Evolutionary conservation across 2,329 filamentous ascomycete genomes (phyloP).

Genomic region (Hymenoscyphus infarciens): DNA sequence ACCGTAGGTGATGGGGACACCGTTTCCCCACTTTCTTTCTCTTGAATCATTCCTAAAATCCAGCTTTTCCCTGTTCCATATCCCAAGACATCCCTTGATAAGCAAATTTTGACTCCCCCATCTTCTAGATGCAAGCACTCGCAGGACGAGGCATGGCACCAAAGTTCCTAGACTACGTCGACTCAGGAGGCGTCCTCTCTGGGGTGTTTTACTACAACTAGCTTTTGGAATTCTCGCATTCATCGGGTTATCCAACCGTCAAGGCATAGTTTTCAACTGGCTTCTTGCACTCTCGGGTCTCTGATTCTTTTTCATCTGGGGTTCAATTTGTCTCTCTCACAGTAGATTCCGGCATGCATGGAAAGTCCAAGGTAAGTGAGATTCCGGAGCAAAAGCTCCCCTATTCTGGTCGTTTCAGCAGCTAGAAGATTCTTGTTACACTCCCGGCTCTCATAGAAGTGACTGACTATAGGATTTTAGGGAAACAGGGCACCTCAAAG

Average conservation of each 20-base stretch:
- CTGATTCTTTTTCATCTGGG: slow-evolving; percentile 71
- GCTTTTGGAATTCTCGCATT: slow-evolving; percentile 58
- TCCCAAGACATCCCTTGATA: too few species aligned
- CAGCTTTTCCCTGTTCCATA: too few species aligned
- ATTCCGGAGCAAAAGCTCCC: too few species aligned
- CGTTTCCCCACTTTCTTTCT: too few species aligned
- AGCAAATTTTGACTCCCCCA: too few species aligned
- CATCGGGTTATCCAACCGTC: slow-evolving; percentile 44
- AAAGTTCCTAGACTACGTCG: slow-evolving; percentile 56
- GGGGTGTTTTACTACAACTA: slow-evolving; percentile 49
- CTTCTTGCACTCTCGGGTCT: slow-evolving; percentile 67
- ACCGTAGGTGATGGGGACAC: slow-evolving; percentile 29
- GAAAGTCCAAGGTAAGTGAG: slow-evolving; percentile 45
- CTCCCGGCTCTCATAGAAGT: too few species aligned
- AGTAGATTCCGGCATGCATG: slow-evolving; percentile 62
- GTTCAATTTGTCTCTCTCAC: slow-evolving; percentile 59
- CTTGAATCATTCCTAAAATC: too few species aligned
- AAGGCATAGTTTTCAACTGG: slow-evolving; percentile 55
- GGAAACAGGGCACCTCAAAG: slow-evolving; percentile 40
- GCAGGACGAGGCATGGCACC: slow-evolving; percentile 40
- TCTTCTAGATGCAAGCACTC: slow-evolving; percentile 43
- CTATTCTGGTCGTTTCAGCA: too few species aligned
- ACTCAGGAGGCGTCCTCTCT: slow-evolving; percentile 58
- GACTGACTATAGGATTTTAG: too few species aligned
- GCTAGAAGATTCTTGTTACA: too few species aligned